Base-by-base conservation (phyloP, 139 green algal genomes). In the Diplosphaera chodatii region DNA sequence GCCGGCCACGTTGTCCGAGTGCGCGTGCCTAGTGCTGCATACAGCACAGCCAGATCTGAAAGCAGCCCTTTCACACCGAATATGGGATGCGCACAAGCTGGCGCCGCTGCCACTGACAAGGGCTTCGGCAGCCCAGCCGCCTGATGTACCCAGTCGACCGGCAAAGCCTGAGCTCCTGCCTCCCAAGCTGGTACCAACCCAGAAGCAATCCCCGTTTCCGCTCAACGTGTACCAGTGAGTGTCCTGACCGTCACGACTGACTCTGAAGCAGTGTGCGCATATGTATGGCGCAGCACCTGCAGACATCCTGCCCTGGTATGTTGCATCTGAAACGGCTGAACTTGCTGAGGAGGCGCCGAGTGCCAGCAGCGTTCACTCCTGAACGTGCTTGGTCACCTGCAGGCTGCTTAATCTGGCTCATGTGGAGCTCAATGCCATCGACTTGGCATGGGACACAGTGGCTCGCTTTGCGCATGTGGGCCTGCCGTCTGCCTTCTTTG, bases 401-500 rank as follows among this genome's bases (percentile, higher is more conserved):
- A 76, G 73, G 72, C 76, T 93, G 37, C 85, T 91, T 82, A 90
- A 90, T 73, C 76, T 95, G 56, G 87, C 88, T 1, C 87, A 93
- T 69, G 85, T 95, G 13, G 89, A 92, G 80, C 80, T 94, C 32
- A 96, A 96, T 67, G 91, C 91, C 15, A 90, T 96, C 15, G 90
- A 96, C 76, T 75, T 97, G 40, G 91, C 91, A 16, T 93, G 84
- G 88, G 90, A 96, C 80, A 94, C 90, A 0, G 81, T 93, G 16
- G 88, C 81, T 8, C 78, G 88, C 18, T 95, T 89, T 66, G 84
- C 83, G 1, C 28, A 69, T 37, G 56, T 85, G 4, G 28, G 63
- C 2, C 68, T 89, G 64, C 79, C 77, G 0, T 10, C 40, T 20
- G 41, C 37, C 16, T 96, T 96, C 70, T 94, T 90, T 34, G 71